Percentiles rank a stretch among this genome's conserved stretches.
phyloP scores from a whole-genome alignment of 192 early-diverging fungal genomes.

The Backusella tuberculispora region DNA sequence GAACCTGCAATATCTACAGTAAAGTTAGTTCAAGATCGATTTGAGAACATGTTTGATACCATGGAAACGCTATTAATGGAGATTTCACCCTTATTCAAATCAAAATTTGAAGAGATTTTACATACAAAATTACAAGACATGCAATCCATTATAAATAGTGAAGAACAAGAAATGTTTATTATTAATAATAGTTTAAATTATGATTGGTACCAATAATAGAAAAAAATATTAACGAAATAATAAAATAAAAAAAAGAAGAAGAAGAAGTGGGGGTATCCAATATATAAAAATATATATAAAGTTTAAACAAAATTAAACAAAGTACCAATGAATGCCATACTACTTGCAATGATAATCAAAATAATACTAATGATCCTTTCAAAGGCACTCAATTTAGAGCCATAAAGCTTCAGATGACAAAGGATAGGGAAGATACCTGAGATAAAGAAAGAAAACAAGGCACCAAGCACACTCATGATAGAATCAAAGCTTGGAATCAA shows the following conservation, averaged over 20 bases:
- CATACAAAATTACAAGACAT: slow-evolving; percentile 31
- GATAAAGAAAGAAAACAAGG: slow-evolving; percentile 43
- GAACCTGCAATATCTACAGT: not conserved
- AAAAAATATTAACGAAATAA: not conserved
- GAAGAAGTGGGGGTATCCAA: not conserved
- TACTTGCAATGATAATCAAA: slow-evolving; percentile 23
- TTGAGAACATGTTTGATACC: slow-evolving; percentile 38
- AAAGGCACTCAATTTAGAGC: slow-evolving; percentile 17
- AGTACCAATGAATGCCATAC: slow-evolving; percentile 40
- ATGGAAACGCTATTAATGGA: slow-evolving; percentile 43
- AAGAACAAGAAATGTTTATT: slow-evolving; percentile 9
- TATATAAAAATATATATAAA: not conserved
- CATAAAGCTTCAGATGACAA: slow-evolving; percentile 40
- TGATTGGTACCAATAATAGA: not conserved
- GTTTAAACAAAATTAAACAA: slow-evolving; percentile 38
- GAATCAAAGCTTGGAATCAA: slow-evolving; percentile 35
- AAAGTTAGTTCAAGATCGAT: not conserved
- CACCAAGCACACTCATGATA: slow-evolving; percentile 40
- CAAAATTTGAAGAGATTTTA: slow-evolving; percentile 36
- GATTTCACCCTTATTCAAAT: slow-evolving; percentile 36
- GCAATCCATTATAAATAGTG: slow-evolving; percentile 8
- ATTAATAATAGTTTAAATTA: slow-evolving; percentile 6
- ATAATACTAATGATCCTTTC: slow-evolving; percentile 22
- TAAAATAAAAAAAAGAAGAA: not conserved
- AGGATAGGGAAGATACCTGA: slow-evolving; percentile 43